Evolutionary conservation across 192 early-diverging fungal genomes (phyloP), one percentile per base, ranked within the genome.

Genomic region (Gamsiella multidivaricata): DNA sequence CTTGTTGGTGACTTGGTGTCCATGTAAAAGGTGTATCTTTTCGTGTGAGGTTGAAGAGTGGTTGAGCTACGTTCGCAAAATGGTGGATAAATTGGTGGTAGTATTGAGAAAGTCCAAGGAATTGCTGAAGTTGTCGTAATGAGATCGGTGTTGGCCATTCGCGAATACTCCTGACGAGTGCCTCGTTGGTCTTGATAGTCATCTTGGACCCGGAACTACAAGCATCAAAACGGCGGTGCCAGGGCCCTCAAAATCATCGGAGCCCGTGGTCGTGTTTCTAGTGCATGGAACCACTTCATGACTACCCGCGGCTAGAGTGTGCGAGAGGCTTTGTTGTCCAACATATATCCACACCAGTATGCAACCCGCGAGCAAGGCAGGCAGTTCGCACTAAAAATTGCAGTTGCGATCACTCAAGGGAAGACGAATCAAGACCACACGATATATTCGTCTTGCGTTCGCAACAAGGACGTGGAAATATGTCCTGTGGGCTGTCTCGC

Each of bases 381-480:
- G 10, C 61, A 64, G 37, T 53, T 53, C 25, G 37, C 51, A 1
- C 31, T 64, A 10, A 50, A 36, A 4, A 37, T 65, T 46, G 62
- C 42, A 17, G 6, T 65, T 0, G 17, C 39, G 15, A 55, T 55
- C 11, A 26, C 34, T 8, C 39, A 31, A 18, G 53, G 64, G 1
- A 65, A 65, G 37, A 65, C 29, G 34, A 49, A 49, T 17, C 14
- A 18, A 3, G 46, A 50, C 31, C 5, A 62, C 32, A 31, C 47
- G 3, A 3, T 50, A 4, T 22, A 54, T 12, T 54, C 18, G 10
- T 14, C 20, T 0, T 22, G 18, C 33, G 41, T 65, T 2, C 39
- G 64, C 20, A 65, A 65, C 22, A 55, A 47, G 9, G 64, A 65
- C 26, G 64, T 55, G 2, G 64, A 65, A 41, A 46, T 65, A n/a